These are phyloP conservation scores for Hanseniaspora sp. DNA, from an alignment of 1,139 yeast genomes.

Conservation along the genomic window DNA sequence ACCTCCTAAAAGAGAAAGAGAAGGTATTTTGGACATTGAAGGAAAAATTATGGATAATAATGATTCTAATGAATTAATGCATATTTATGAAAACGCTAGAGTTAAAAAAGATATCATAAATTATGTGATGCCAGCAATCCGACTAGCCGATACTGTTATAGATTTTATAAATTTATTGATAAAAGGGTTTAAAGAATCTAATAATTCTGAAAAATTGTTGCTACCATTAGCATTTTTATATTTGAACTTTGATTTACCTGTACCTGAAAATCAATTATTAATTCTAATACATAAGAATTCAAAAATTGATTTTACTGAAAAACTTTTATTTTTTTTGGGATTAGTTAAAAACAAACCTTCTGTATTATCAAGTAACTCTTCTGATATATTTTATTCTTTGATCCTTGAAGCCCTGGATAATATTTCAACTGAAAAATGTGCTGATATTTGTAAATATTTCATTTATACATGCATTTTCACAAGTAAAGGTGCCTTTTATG, in stretches of 20 bases:
- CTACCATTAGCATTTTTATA: background rate
- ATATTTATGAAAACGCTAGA: background rate
- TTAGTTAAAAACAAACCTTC: background rate
- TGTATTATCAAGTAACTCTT: no score
- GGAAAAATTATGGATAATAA: background rate
- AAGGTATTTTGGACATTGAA: background rate
- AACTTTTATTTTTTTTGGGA: background rate
- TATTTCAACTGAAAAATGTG: background rate
- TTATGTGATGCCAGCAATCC: background rate
- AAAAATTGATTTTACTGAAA: background rate
- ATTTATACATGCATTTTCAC: background rate
- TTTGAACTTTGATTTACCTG: background rate
- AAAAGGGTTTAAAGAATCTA: background rate
- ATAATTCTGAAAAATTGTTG: background rate
- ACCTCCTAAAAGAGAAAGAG: background rate
- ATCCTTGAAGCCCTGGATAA: background rate
- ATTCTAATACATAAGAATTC: background rate
- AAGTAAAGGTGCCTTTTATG: background rate
- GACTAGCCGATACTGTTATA: background rate
- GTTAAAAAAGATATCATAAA: slow-evolving; percentile 3
- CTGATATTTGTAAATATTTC: background rate
- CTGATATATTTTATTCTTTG: background rate
- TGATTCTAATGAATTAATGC: background rate
- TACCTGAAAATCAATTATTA: background rate
- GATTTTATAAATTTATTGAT: background rate